Conservation (phyloP, 2,329 filamentous ascomycete genomes). For the Sphaerulina musiva region DNA sequence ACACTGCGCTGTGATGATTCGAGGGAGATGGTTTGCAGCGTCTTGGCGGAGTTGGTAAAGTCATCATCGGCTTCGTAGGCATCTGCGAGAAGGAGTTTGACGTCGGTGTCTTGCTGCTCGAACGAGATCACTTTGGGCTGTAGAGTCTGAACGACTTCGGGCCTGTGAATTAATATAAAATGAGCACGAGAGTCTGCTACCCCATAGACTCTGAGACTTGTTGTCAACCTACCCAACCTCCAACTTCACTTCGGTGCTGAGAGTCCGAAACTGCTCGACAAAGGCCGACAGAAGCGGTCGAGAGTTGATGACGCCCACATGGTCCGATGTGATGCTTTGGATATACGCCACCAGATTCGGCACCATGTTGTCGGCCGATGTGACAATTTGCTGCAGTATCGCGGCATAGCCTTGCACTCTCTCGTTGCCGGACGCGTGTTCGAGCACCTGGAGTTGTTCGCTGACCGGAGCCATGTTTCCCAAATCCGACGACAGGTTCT, state of each 20-base stretch:
- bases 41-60: constrained; percentile 68
- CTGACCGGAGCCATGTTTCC: constrained; percentile 6
- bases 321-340: constrained; percentile 57
- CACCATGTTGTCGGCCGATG: constrained; percentile 43
- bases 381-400: constrained; percentile 52
- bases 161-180: constrained; percentile 31
- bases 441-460: constrained; percentile 11
- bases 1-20: constrained; percentile 83
- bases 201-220: not conserved
- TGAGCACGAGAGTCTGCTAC: not conserved
- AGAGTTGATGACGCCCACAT: constrained; percentile 68
- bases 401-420: constrained; percentile 49
- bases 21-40: constrained; percentile 75
- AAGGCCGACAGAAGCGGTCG: constrained; percentile 64
- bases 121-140: constrained; percentile 63
- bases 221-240: constrained; percentile 48
- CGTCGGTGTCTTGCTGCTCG: constrained; percentile 73
- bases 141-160: constrained; percentile 62
- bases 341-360: constrained; percentile 62
- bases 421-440: constrained; percentile 13
- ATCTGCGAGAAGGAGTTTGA: constrained; percentile 74
- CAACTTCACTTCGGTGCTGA: constrained; percentile 64
- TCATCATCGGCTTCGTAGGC: constrained; percentile 80
- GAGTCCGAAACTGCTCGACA: constrained; percentile 54
- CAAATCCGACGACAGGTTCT: no score